Evolutionary conservation across 1,284 basidiomycete species (phyloP), one percentile per base, ranked within the genome.

Genomic region (Ganoderma sinense): DNA sequence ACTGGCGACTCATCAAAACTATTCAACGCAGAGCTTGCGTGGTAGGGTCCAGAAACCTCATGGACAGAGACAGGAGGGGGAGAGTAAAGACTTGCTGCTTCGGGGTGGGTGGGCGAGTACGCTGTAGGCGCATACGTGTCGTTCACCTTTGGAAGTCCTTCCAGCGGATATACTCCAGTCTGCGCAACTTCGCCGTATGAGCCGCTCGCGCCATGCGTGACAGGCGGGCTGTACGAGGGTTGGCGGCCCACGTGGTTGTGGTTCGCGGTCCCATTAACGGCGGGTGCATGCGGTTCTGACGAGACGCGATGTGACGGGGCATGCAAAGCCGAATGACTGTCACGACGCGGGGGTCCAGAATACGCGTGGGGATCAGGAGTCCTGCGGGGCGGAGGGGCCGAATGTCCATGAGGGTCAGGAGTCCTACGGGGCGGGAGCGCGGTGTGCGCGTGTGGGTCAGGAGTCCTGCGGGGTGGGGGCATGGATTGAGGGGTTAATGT

Each of bases 401-500:
- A 39, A 26, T 73, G 74, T 16, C 26, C 51, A 29, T 53, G 51
- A 4, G 26, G 51, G 29, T 53, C 51, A 11, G 71, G 63, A 14
- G 68, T 70, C 29, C 53, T 62, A 26, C 64, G 66, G 2, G 70
- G 64, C 1, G 53, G 53, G 7, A 14, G 53, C 20, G 66, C 48
- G 16, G 71, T 48, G n/a, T 73, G 75, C 14, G 23, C 23, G 48
- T 51, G 48, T 10, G 36, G 58, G n/a, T 59, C 33, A 40, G 58
- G 58, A 59, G 58, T 59, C 3, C 70, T 69, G 36, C 64, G 65
- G 1, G 70, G 65, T 29, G 75, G 70, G 26, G 75, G 53, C 26
- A 68, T 40, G 16, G 71, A 55, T n/a, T 73, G 75, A 64, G 74
- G 72, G n/a, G 71, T 71, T 64, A 83, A 82, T 51, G 78, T 70